A percentile compares a stretch with the other conserved stretches of the same genome.
These are phyloP conservation scores for Colletotrichum graminicola DNA, from an alignment of 2,329 filamentous ascomycete species.

Conservation along the genomic window DNA sequence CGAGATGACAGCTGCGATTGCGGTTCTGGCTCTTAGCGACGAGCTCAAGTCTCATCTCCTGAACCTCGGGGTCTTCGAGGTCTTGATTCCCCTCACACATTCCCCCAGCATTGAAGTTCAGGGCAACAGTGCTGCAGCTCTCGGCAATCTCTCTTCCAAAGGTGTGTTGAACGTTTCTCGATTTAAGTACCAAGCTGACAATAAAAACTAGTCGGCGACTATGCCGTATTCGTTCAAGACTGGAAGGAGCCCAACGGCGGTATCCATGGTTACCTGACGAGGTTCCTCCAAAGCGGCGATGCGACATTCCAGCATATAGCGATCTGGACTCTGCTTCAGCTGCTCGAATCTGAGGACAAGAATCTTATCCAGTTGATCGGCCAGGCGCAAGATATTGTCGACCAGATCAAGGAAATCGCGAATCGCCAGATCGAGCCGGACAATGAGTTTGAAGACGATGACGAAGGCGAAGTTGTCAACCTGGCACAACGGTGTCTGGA, in stretches of 20 bases:
- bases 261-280: constrained; percentile 93
- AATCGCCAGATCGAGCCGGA: constrained; percentile 90
- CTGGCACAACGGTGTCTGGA: constrained; percentile 92
- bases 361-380: constrained; percentile 89
- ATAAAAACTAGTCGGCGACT: constrained; percentile 81
- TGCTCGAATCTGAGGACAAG: constrained; percentile 95
- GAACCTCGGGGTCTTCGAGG: constrained; percentile 94
- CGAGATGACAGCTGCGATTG: constrained; percentile 99
- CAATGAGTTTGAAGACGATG: constrained; percentile 87
- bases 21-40: constrained; percentile 93
- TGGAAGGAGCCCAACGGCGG: constrained; percentile 94
- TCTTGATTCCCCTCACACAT: constrained; percentile 93
- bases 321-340: constrained; percentile 95
- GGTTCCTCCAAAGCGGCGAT: constrained; percentile 94
- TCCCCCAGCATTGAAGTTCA: constrained; percentile 98
- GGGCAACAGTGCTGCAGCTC: constrained; percentile 94
- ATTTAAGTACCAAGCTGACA: constrained; percentile 34
- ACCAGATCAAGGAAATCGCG: constrained; percentile 91
- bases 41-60: constrained; percentile 93
- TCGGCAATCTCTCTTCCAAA: constrained; percentile 97
- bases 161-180: constrained; percentile 65
- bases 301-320: constrained; percentile 99
- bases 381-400: constrained; percentile 89
- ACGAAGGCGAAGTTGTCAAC: constrained; percentile 92
- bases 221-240: constrained; percentile 93